Conservation (phyloP, 1,139 yeast genomes). For the Candida freyschussii region DNA sequence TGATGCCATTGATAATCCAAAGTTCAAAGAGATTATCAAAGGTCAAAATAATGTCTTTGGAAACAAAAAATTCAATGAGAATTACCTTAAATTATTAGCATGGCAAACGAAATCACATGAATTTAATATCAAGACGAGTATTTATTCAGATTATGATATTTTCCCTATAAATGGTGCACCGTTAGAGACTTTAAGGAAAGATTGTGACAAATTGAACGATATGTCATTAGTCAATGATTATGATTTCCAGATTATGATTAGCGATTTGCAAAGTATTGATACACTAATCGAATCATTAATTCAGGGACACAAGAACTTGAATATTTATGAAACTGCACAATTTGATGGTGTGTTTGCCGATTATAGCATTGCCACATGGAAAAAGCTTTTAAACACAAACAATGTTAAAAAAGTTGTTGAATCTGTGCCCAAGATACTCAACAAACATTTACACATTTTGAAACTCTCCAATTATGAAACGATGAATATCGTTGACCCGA, state of each 20-base stretch:
- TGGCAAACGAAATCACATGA: conserved; percentile 11
- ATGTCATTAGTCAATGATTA: conserved; percentile 13
- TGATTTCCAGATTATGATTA: conserved; percentile 15
- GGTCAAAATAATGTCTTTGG: conserved; percentile 7
- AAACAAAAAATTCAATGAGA: conserved; percentile 15
- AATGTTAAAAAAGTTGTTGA: conserved; percentile 11
- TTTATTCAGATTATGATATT: conserved; percentile 17
- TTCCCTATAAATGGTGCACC: conserved; percentile 10
- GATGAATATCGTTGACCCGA: conserved; percentile 16
- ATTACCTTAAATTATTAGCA: conserved; percentile 18
- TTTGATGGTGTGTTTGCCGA: conserved; percentile 15
- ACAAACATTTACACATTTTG: conserved; percentile 13
- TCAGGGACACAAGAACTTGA: conserved; percentile 7
- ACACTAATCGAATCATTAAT: conserved; percentile 10
- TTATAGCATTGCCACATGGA: conserved; percentile 14
- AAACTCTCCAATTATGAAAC: conserved; percentile 8
- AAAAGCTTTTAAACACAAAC: conserved; percentile 14
- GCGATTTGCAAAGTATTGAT: conserved; percentile 5
- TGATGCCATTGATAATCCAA: conserved; percentile 16
- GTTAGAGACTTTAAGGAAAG: conserved; percentile 4
- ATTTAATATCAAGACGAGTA: conserved; percentile 1
- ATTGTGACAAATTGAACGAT: conserved; percentile 2
- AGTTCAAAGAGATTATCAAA: conserved; percentile 6
- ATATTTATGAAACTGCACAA: conserved; percentile 9
- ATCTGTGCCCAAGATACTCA: conserved; percentile 12